Percentiles rank a stretch among this genome's conserved stretches.
Conservation (phyloP, 2,329 filamentous ascomycete genomes). For the Byssochlamys sp. region DNA sequence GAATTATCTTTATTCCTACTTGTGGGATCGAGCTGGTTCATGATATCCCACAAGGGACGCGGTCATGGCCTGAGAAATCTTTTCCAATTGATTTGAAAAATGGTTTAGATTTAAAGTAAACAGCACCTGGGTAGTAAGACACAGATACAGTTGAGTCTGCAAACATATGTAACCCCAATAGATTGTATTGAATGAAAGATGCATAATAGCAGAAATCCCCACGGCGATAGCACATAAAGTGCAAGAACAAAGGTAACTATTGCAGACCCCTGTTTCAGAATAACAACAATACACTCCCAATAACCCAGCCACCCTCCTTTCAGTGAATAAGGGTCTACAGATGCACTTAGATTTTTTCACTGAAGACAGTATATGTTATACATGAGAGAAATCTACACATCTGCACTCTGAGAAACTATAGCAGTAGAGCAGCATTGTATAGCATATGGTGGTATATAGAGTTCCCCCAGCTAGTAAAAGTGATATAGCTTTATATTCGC, state of each 20-base stretch:
- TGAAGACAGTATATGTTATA: not conserved
- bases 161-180: too few relatives aligned
- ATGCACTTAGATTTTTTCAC: not conserved
- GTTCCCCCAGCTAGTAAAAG: not conserved
- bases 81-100: too few relatives aligned
- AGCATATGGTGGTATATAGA: not conserved
- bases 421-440: not conserved
- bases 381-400: not conserved
- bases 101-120: too few relatives aligned
- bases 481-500: not conserved
- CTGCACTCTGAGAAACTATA: not conserved
- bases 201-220: not conserved
- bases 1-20: too few relatives aligned
- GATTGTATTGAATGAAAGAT: too few relatives aligned
- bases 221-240: not conserved
- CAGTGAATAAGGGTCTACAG: not conserved
- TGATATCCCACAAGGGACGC: too few relatives aligned
- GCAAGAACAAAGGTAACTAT: not conserved
- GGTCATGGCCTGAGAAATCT: too few relatives aligned
- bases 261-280: not conserved
- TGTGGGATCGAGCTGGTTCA: too few relatives aligned
- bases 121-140: too few relatives aligned
- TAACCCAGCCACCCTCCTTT: not conserved
- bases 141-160: too few relatives aligned
- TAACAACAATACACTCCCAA: not conserved